These are phyloP conservation scores for Echria macrotheca DNA, from an alignment of 495 filamentous ascomycete species.

Conservation along the genomic window DNA sequence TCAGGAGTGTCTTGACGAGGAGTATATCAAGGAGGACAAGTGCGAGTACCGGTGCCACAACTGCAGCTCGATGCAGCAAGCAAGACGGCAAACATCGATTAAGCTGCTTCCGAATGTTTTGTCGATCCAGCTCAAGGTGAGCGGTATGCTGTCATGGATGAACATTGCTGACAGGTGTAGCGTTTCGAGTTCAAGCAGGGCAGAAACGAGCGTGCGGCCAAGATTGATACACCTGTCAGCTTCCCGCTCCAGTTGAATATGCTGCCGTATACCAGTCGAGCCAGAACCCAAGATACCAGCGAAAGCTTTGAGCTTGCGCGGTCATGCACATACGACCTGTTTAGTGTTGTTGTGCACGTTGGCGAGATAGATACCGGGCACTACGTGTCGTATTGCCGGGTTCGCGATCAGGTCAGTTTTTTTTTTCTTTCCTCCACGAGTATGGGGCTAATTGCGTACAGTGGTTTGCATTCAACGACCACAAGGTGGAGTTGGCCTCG, in stretches of 20 bases:
- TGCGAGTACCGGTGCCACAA: constrained; percentile 76
- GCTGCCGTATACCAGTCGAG: constrained; percentile 74
- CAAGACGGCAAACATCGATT: constrained; percentile 74
- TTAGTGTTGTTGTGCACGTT: constrained; percentile 79
- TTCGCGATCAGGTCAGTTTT: constrained; percentile 63
- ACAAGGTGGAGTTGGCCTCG: constrained; percentile 71
- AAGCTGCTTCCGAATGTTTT: constrained; percentile 76
- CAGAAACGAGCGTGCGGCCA: constrained; percentile 56
- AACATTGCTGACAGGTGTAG: too few relatives aligned
- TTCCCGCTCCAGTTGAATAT: constrained; percentile 86
- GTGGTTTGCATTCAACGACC: constrained; percentile 93
- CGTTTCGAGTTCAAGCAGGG: constrained; percentile 70
- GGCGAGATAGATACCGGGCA: constrained; percentile 85
- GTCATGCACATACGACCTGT: constrained; percentile 69
- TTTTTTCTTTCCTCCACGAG: not conserved
- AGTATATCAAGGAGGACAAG: constrained; percentile 71
- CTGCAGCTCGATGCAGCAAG: constrained; percentile 65
- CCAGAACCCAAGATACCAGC: constrained; percentile 32
- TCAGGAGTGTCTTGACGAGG: constrained; percentile 68
- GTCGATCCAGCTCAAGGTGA: constrained; percentile 87
- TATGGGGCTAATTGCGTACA: constrained; percentile 24
- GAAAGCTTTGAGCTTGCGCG: constrained; percentile 46
- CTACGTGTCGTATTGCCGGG: constrained; percentile 79
- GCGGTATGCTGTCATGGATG: too few relatives aligned
- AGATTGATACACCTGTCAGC: constrained; percentile 73